phyloP scores from a whole-genome alignment of 768 basidiomycete species.

The Galerina sulciceps region DNA sequence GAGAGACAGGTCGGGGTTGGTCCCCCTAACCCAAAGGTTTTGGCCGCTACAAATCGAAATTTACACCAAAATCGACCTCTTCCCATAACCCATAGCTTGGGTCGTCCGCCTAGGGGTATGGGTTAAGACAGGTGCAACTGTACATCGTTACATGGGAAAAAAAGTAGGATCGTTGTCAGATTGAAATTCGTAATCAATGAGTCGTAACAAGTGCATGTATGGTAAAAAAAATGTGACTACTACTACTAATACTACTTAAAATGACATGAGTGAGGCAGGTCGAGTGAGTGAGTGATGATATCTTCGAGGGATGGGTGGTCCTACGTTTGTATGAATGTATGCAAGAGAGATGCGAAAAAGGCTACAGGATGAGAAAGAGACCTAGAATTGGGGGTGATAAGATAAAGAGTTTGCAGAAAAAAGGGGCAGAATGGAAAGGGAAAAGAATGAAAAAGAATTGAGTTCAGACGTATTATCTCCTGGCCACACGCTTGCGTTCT shows the following conservation, averaged over 20 bases:
- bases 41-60: no score
- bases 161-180: not conserved
- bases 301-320: not conserved
- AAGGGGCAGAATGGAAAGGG: not conserved
- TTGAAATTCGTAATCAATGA: not conserved
- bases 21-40: no score
- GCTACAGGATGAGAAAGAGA: constrained; percentile 1
- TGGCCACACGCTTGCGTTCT: constrained; percentile 74
- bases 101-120: no score
- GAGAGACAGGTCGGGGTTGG: no score
- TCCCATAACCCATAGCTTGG: no score
- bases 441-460: not conserved
- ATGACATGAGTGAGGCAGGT: not conserved
- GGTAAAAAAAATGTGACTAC: not conserved
- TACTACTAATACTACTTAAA: constrained; percentile 10
- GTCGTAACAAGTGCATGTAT: not conserved
- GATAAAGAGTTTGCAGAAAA: constrained; percentile 1
- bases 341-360: constrained; percentile 3
- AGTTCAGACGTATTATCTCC: constrained; percentile 46
- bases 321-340: constrained; percentile 4
- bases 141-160: not conserved
- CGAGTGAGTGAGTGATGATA: constrained; percentile 1
- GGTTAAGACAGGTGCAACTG: no score
- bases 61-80: no score
- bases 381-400: constrained; percentile 1